Conservation (phyloP, 192 early-diverging fungal species). For the Jimgerdemannia lactiflua region DNA sequence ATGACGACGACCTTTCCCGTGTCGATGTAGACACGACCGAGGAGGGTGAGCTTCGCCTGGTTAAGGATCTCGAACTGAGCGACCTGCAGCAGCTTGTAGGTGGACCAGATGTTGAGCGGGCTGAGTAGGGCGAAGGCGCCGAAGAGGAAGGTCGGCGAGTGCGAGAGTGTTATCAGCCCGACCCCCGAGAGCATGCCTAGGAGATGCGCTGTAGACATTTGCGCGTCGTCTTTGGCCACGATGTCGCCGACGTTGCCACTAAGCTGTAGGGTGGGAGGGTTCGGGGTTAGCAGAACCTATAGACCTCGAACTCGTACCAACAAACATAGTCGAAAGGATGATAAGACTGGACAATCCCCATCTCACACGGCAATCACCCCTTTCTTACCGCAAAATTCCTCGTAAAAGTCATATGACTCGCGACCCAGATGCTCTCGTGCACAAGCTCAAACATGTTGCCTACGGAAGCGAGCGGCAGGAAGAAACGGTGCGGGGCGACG, state of each 20-base stretch:
- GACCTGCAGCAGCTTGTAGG: slow-evolving; percentile 48
- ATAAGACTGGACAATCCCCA: neutral
- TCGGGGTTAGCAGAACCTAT: no score
- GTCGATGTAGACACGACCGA: slow-evolving; percentile 48
- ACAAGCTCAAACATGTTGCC: slow-evolving; percentile 59
- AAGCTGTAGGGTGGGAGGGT: slow-evolving; percentile 15
- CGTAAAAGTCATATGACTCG: slow-evolving; percentile 72
- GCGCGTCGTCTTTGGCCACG: slow-evolving; percentile 70
- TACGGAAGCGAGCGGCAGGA: slow-evolving; percentile 54
- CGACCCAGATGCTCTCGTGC: slow-evolving; percentile 64
- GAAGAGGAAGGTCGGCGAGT: slow-evolving; percentile 55
- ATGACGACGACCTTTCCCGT: slow-evolving; percentile 38
- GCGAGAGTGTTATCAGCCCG: slow-evolving; percentile 48
- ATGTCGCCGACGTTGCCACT: slow-evolving; percentile 72
- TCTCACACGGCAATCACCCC: neutral
- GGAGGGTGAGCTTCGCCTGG: slow-evolving; percentile 53
- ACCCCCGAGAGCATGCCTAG: slow-evolving; percentile 59
- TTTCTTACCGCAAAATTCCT: slow-evolving; percentile 56
- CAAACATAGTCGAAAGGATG: neutral
- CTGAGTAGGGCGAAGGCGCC: slow-evolving; percentile 46
- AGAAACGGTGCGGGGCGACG: slow-evolving; percentile 41
- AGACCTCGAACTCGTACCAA: no score
- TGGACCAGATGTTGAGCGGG: slow-evolving; percentile 55
- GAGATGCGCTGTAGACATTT: slow-evolving; percentile 66
- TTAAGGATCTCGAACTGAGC: slow-evolving; percentile 68